Evolutionary conservation across 192 early-diverging fungal genomes (phyloP).

Genomic region (Backusella parvicylindrica): DNA sequence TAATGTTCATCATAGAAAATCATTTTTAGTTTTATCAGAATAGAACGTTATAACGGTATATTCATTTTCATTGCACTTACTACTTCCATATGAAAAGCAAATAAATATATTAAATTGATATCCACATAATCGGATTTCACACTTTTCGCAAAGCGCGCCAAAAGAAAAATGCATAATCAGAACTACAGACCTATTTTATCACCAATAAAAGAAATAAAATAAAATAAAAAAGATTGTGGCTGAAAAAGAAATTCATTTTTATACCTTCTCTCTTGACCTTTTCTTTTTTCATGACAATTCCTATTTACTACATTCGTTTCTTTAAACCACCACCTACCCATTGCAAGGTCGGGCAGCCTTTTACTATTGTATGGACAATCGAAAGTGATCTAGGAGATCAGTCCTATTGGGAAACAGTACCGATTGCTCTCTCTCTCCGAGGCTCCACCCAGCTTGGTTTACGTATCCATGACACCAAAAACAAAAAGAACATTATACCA

Average conservation of each 20-base stretch:
- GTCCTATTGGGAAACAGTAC: constrained; percentile 13
- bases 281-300: background rate
- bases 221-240: background rate
- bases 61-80: too few relatives aligned
- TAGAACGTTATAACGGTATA: too few relatives aligned
- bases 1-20: too few relatives aligned
- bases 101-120: too few relatives aligned
- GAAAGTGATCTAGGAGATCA: constrained; percentile 33
- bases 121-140: too few relatives aligned
- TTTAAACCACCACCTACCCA: constrained; percentile 23
- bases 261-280: too few relatives aligned
- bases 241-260: background rate
- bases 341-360: constrained; percentile 13
- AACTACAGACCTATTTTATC: too few relatives aligned
- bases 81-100: too few relatives aligned
- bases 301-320: constrained; percentile 30
- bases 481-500: background rate
- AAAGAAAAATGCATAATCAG: too few relatives aligned
- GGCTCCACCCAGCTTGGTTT: background rate
- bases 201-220: too few relatives aligned
- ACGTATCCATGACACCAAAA: background rate
- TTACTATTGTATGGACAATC: constrained; percentile 27
- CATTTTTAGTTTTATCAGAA: too few relatives aligned
- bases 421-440: constrained; percentile 3
- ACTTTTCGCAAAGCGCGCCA: too few relatives aligned